phyloP scores from a whole-genome alignment of 345 rosid genomes.

The Murraya paniculata region DNA sequence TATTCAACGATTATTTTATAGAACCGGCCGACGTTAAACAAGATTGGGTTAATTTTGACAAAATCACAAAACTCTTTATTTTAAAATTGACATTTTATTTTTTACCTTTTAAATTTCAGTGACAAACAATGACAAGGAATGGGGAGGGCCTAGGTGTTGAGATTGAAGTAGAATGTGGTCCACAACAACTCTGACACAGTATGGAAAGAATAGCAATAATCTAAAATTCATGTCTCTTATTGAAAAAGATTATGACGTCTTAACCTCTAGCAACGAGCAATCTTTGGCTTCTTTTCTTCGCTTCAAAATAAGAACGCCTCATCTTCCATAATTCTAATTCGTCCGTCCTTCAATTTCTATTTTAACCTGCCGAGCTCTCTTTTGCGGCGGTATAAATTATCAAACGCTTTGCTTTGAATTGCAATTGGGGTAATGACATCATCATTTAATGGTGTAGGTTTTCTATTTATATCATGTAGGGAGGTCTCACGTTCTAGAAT shows the following conservation, averaged over 20 bases:
- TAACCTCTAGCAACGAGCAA: neutral
- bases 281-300: no score
- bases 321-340: no score
- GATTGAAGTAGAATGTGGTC: neutral
- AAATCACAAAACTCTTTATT: no score
- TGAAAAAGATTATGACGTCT: slow-evolving; percentile 6
- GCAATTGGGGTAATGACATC: neutral
- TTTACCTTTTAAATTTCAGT: neutral
- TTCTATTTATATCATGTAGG: no score
- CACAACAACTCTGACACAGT: neutral
- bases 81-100: neutral
- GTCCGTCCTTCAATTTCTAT: neutral
- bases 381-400: neutral
- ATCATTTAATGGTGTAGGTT: no score
- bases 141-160: neutral
- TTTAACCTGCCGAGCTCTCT: neutral
- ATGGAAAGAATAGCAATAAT: neutral
- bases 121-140: neutral
- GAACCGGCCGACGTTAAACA: neutral
- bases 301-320: no score
- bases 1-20: no score
- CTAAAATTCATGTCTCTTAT: neutral
- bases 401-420: neutral
- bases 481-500: no score
- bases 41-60: neutral